These are phyloP conservation scores for Pelargonium citronellum DNA, from an alignment of 441 rosid species.

Conservation along the genomic window DNA sequence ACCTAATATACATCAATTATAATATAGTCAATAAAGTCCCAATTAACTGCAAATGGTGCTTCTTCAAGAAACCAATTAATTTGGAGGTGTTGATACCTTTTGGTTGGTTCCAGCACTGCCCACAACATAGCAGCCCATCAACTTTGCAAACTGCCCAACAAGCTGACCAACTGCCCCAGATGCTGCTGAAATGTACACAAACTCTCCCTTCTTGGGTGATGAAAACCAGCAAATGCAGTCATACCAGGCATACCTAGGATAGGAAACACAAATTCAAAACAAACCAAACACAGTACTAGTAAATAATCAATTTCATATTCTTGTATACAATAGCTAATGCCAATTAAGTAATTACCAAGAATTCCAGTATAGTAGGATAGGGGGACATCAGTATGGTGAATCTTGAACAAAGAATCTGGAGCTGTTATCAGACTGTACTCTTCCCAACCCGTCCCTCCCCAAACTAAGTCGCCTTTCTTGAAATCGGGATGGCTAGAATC, in stretches of 20 bases:
- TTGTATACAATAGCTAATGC: not conserved
- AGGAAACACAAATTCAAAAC: too few species aligned
- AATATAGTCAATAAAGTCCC: not conserved
- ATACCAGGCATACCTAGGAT: not conserved
- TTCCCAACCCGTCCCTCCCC: slow-evolving; percentile 27
- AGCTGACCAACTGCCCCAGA: not conserved
- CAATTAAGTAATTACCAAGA: slow-evolving; percentile 16
- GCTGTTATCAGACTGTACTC: slow-evolving; percentile 19
- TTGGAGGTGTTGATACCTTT: not conserved
- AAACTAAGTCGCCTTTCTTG: slow-evolving; percentile 25
- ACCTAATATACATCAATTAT: not conserved
- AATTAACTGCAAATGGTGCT: too few species aligned
- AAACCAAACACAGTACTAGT: not conserved
- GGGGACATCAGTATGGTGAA: slow-evolving; percentile 20
- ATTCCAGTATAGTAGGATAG: slow-evolving; percentile 24
- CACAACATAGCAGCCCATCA: slow-evolving; percentile 14
- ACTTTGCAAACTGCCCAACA: not conserved
- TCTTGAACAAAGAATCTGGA: slow-evolving; percentile 14
- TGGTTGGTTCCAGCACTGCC: slow-evolving; percentile 13
- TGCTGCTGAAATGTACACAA: not conserved
- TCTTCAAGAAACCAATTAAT: too few species aligned
- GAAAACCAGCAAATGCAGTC: not conserved
- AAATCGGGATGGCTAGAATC: slow-evolving; percentile 23
- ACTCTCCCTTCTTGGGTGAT: not conserved
- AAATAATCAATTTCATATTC: too few species aligned